A percentile compares a stretch with the other conserved stretches of the same genome.
phyloP scores from a whole-genome alignment of 208 protist genomes.

The Borovskyia barvae region DNA sequence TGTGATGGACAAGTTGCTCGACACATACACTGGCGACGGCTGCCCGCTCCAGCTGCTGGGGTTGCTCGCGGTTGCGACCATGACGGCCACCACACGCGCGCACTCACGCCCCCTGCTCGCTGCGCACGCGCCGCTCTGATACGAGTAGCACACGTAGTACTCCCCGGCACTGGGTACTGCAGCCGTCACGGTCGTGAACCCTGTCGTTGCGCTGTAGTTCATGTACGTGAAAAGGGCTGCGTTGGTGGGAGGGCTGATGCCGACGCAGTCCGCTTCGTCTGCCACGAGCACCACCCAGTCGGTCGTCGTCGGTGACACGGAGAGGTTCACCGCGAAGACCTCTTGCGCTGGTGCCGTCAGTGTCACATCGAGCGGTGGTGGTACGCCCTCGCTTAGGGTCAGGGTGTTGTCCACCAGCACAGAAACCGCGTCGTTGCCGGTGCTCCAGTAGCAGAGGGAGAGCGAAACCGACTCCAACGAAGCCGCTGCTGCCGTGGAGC shows the following conservation, averaged over 20 bases:
- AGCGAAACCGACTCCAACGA: constrained; percentile 5
- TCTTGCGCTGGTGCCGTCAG: constrained; percentile 33
- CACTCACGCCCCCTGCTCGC: constrained; percentile 39
- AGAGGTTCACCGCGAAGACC: constrained; percentile 37
- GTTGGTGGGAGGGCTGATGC: constrained; percentile 28
- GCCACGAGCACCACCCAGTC: constrained; percentile 69
- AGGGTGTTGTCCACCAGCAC: constrained; percentile 40
- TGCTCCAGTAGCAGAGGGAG: constrained; percentile 70
- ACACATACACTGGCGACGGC: constrained; percentile 57
- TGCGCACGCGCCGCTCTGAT: constrained; percentile 40
- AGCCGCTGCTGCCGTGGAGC: constrained; percentile 1
- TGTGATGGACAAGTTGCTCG: constrained; percentile 30
- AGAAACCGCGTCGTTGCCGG: constrained; percentile 29
- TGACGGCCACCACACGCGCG: constrained; percentile 65
- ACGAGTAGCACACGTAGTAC: constrained; percentile 84
- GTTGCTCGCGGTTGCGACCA: constrained; percentile 44
- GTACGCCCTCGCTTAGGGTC: constrained; percentile 41
- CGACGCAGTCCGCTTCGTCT: constrained; percentile 46
- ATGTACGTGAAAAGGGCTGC: constrained; percentile 30
- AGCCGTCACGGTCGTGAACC: constrained; percentile 31
- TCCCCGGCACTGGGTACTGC: constrained; percentile 46
- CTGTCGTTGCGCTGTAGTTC: constrained; percentile 17
- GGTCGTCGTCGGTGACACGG: constrained; percentile 38
- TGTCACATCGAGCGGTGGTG: constrained; percentile 32
- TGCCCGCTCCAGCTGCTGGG: constrained; percentile 53